Evolutionary conservation across 2,329 filamentous ascomycete species (phyloP).

Genomic region (Camptophora hylomeconis): DNA sequence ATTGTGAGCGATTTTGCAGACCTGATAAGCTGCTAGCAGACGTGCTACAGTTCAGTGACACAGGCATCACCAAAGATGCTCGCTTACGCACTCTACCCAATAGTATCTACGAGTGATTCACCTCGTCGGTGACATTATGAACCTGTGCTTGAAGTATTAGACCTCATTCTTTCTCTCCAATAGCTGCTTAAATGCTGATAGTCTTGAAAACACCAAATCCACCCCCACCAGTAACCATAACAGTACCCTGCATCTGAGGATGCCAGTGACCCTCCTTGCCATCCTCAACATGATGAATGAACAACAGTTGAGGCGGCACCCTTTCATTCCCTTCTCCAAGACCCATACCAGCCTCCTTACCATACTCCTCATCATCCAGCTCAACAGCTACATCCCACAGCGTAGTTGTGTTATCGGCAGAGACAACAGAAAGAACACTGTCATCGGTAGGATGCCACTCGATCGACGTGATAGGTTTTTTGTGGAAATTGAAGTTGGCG

Average conservation of each 20-base stretch:
- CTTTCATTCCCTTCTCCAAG: conserved; percentile 17
- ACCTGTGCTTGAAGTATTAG: too few relatives aligned
- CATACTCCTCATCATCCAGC: conserved; percentile 83
- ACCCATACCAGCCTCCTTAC: conserved; percentile 58
- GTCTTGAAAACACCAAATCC: conserved; percentile 73
- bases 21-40: too few relatives aligned
- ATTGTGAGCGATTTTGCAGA: too few relatives aligned
- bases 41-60: too few relatives aligned
- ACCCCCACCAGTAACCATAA: conserved; percentile 81
- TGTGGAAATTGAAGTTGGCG: conserved; percentile 91
- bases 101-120: too few relatives aligned
- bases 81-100: too few relatives aligned
- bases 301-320: conserved; percentile 85
- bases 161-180: too few relatives aligned
- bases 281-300: conserved; percentile 90
- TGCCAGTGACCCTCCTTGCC: conserved; percentile 98
- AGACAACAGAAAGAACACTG: conserved; percentile 83
- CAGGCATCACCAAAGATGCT: too few relatives aligned
- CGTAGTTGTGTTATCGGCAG: conserved; percentile 86
- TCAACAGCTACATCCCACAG: conserved; percentile 96
- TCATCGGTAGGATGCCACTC: conserved; percentile 98
- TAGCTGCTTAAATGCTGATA: conserved; percentile 59
- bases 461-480: conserved; percentile 86
- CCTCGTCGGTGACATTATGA: too few relatives aligned
- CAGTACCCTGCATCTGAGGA: conserved; percentile 77